phyloP scores from a whole-genome alignment of 805 yeast genomes.

The Schizosaccharomyces japonicus region DNA sequence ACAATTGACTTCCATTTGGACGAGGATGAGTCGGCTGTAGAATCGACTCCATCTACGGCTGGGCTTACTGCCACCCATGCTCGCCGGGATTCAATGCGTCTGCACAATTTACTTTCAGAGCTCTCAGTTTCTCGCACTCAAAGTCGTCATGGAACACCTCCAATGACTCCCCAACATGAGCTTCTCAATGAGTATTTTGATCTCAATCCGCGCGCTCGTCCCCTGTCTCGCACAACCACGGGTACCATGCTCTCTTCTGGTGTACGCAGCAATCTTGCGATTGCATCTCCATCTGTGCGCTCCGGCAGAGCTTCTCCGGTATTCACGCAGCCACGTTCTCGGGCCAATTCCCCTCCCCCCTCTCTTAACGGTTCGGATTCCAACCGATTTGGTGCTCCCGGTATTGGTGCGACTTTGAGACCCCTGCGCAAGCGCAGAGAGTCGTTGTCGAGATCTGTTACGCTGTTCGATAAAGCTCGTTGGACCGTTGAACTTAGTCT shows the following conservation, averaged over 20 bases:
- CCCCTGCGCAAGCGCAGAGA: neutral
- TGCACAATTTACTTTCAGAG: neutral
- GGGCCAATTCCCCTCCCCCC: constrained; percentile 14
- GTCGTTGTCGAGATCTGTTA: neutral
- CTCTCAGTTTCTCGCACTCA: neutral
- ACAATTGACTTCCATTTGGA: neutral
- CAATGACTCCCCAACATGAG: neutral
- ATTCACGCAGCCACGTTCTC: constrained; percentile 12
- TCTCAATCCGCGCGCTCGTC: neutral
- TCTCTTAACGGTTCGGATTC: constrained; percentile 4
- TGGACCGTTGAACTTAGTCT: constrained; percentile 50
- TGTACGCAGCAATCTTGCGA: too few species aligned
- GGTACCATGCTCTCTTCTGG: too few species aligned
- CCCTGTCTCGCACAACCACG: too few species aligned
- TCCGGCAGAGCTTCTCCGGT: neutral
- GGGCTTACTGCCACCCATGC: neutral
- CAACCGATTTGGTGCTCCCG: constrained; percentile 1
- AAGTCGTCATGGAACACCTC: neutral
- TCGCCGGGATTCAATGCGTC: neutral
- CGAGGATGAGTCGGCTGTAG: neutral
- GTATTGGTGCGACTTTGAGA: neutral
- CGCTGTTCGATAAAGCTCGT: constrained; percentile 31
- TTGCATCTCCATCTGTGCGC: neutral
- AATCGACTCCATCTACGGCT: neutral
- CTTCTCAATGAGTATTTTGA: neutral